Evolutionary conservation across 805 yeast species (phyloP).

Genomic region (Schwanniomyces sp.): DNA sequence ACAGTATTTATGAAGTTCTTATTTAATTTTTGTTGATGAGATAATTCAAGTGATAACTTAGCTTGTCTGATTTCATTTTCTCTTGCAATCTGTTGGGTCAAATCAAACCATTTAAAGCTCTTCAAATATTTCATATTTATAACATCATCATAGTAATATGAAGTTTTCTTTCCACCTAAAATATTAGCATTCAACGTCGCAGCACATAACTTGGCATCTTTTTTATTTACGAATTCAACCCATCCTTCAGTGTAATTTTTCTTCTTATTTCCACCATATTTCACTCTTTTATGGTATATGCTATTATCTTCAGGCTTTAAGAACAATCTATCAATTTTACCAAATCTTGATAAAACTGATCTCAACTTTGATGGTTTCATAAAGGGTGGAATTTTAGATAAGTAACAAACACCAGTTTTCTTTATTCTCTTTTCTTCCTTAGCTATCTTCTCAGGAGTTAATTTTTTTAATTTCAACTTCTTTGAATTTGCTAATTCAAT

Average conservation of each 20-base stretch:
- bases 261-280: constrained; percentile 91
- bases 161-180: constrained; percentile 89
- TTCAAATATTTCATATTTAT: constrained; percentile 86
- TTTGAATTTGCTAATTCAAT: constrained; percentile 7
- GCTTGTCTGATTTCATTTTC: constrained; percentile 89
- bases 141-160: constrained; percentile 91
- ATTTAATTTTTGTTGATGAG: constrained; percentile 86
- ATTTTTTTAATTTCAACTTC: constrained; percentile 47
- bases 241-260: constrained; percentile 90
- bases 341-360: constrained; percentile 78
- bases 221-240: constrained; percentile 86
- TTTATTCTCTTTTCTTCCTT: constrained; percentile 55
- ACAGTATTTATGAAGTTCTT: constrained; percentile 81
- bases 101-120: constrained; percentile 92
- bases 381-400: constrained; percentile 90
- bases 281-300: constrained; percentile 64
- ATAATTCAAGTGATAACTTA: constrained; percentile 81
- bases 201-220: constrained; percentile 87
- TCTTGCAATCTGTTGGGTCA: constrained; percentile 88
- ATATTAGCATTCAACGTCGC: constrained; percentile 82
- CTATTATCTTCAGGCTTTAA: constrained; percentile 80
- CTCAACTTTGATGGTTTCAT: constrained; percentile 94
- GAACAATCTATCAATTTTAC: constrained; percentile 83
- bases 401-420: constrained; percentile 88
- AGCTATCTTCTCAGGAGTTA: constrained; percentile 56